Base-by-base conservation (phyloP, 2,329 filamentous ascomycete species). In the Colletotrichum liriopes region DNA sequence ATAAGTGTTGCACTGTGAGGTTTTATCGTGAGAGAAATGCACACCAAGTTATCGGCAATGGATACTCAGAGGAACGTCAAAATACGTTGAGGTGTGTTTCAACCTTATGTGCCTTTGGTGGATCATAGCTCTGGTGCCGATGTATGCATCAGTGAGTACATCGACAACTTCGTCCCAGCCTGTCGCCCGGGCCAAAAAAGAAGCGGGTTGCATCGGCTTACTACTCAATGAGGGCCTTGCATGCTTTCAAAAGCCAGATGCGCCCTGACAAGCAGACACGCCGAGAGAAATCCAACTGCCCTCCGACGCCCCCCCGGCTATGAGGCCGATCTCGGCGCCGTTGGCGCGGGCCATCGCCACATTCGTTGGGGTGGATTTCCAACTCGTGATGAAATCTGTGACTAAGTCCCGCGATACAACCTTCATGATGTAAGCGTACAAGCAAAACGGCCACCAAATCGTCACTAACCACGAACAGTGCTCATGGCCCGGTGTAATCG, bases 301-400 rank as follows among this genome's bases (percentile, higher is more conserved):
- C 9, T 2, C 26, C 52, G 26, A 67, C 49, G 9, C 26, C 14
- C 14, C 47, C 29, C 37, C 61, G 61, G 43, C 18, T 8, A 5
- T 16, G 7, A 37, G 14, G 54, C 67, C 54, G 32, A 70, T 54
- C 18, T 45, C 47, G 61, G 47, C 39, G 32, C 37, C 61, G 54
- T 18, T 18, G 2, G 35, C 37, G 45, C 16, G 66, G 54, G 43
- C 18, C 37, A 47, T 32, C 37, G 8, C 37, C 26, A 35, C 12
- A 35, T 35, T 39, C 26, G 20, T 20, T 35, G 9, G 41, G 11
- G 5, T 26, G 23, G 29, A n/a, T 20, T n/a, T n/a, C 9, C 3
- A 62, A 7, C 18, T 39, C 1, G 14, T 35, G 20, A 35, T 5
- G 18, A 4, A 29, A 39, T 14, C 14, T 6, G 18, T 35, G 1